Evolutionary conservation across 2,329 filamentous ascomycete species (phyloP).

Genomic region (Knoxdaviesia proteae): DNA sequence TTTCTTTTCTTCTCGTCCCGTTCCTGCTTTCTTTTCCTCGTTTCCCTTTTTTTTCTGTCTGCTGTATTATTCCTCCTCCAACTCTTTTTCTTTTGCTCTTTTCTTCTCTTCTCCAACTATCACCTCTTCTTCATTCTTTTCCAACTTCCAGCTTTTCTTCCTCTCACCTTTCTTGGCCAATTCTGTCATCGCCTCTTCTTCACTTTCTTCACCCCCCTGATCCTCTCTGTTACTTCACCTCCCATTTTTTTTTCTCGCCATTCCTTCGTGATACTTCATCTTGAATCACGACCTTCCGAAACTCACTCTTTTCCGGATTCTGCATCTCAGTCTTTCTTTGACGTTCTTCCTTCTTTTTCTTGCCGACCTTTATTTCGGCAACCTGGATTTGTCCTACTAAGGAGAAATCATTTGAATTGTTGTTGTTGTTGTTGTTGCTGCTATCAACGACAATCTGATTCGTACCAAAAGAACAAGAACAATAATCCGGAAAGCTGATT

Average conservation of each 20-base stretch:
- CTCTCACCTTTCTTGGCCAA: no score
- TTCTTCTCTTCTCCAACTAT: background rate
- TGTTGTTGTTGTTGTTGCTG: no score
- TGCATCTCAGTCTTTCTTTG: conserved; percentile 7
- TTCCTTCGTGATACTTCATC: no score
- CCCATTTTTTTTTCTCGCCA: background rate
- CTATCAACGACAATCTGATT: no score
- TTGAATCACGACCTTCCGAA: no score
- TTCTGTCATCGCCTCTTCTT: no score
- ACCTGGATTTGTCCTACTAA: no score
- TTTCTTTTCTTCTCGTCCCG: background rate
- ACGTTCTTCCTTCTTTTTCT: conserved; percentile 6
- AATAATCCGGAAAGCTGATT: no score
- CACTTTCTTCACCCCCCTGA: background rate
- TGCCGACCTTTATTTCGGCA: no score
- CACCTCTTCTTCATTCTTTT: background rate
- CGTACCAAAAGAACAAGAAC: no score
- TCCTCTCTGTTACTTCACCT: background rate
- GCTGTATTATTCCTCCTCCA: background rate
- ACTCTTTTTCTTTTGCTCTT: background rate
- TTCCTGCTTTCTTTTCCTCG: background rate
- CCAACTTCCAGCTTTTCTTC: no score
- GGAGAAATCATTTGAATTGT: no score
- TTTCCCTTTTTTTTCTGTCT: background rate
- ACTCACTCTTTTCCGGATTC: conserved; percentile 6